Conservation (phyloP, 345 rosid species). For the Citrus australasica region DNA sequence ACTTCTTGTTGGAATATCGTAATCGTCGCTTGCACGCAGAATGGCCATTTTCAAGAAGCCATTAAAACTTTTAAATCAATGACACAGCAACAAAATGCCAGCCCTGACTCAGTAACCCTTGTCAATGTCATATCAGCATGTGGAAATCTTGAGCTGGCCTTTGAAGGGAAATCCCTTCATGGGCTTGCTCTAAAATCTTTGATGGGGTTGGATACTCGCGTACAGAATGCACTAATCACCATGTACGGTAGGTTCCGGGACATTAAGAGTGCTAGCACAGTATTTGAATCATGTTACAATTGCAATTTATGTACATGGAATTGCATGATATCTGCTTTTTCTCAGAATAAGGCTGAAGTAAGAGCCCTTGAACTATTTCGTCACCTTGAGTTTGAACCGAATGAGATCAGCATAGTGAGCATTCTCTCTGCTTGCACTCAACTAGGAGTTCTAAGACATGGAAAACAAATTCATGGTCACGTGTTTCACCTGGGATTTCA, state of each 20-base stretch:
- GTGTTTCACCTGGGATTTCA: slow-evolving; percentile 37
- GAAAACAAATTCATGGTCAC: slow-evolving; percentile 50
- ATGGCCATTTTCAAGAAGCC: slow-evolving; percentile 33
- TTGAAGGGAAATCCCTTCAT: slow-evolving; percentile 45
- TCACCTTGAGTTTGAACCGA: slow-evolving; percentile 36
- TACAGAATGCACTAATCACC: slow-evolving; percentile 53
- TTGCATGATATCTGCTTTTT: slow-evolving; percentile 59
- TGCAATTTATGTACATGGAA: slow-evolving; percentile 69
- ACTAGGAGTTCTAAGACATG: slow-evolving; percentile 42
- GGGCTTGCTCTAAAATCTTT: slow-evolving; percentile 43
- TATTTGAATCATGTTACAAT: slow-evolving; percentile 31
- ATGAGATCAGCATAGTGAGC: slow-evolving; percentile 55
- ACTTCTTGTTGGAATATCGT: slow-evolving; percentile 49
- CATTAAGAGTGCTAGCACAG: slow-evolving; percentile 38
- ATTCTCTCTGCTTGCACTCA: slow-evolving; percentile 56
- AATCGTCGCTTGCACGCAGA: slow-evolving; percentile 37
- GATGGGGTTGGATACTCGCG: slow-evolving; percentile 34
- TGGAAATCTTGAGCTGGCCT: slow-evolving; percentile 43
- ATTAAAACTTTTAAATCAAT: slow-evolving; percentile 40
- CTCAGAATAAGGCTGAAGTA: slow-evolving; percentile 54
- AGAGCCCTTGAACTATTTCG: slow-evolving; percentile 49
- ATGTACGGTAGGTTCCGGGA: slow-evolving; percentile 65
- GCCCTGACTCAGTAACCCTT: slow-evolving; percentile 43
- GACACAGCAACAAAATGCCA: slow-evolving; percentile 27
- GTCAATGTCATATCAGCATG: slow-evolving; percentile 38